These are phyloP conservation scores for Rickenella mellea DNA, from an alignment of 768 basidiomycete species.

Conservation along the genomic window DNA sequence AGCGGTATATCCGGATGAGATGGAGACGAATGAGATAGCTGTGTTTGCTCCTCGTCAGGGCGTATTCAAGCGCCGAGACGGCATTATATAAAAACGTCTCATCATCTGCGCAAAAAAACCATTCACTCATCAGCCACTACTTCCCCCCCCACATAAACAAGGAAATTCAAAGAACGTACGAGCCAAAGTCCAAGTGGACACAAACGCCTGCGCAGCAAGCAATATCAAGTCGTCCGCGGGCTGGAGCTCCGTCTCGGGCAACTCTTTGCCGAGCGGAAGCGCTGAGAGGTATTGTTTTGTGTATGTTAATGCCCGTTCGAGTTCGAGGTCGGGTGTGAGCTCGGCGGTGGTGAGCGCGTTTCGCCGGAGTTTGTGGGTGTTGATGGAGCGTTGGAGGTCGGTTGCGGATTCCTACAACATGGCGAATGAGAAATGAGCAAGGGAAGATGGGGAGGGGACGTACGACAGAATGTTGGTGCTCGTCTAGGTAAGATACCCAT, in stretches of 20 bases:
- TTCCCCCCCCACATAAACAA: not conserved
- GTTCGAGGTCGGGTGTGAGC: constrained; percentile 49
- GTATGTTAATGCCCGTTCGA: constrained; percentile 39
- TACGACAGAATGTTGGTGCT: constrained; percentile 26
- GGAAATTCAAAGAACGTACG: not conserved
- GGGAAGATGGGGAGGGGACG: not conserved
- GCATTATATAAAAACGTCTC: constrained; percentile 57
- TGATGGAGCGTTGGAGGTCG: constrained; percentile 63
- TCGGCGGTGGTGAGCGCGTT: constrained; percentile 41
- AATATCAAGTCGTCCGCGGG: constrained; percentile 80
- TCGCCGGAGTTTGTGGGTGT: constrained; percentile 66
- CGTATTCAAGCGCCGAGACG: constrained; percentile 60
- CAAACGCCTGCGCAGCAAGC: constrained; percentile 58
- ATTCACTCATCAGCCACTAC: not conserved
- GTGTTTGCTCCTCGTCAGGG: constrained; percentile 60
- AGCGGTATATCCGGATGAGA: constrained; percentile 72
- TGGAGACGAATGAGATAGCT: constrained; percentile 72
- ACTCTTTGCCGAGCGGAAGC: constrained; percentile 52
- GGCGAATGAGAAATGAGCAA: constrained; percentile 1
- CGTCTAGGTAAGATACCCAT: constrained; percentile 47
- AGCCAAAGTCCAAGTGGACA: constrained; percentile 49
- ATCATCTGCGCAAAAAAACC: constrained; percentile 29
- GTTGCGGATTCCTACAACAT: constrained; percentile 33
- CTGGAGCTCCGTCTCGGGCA: constrained; percentile 74
- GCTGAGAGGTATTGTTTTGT: constrained; percentile 55